Evolutionary conservation across 1,284 basidiomycete species (phyloP).

Genomic region (Trichosporon ovoides): DNA sequence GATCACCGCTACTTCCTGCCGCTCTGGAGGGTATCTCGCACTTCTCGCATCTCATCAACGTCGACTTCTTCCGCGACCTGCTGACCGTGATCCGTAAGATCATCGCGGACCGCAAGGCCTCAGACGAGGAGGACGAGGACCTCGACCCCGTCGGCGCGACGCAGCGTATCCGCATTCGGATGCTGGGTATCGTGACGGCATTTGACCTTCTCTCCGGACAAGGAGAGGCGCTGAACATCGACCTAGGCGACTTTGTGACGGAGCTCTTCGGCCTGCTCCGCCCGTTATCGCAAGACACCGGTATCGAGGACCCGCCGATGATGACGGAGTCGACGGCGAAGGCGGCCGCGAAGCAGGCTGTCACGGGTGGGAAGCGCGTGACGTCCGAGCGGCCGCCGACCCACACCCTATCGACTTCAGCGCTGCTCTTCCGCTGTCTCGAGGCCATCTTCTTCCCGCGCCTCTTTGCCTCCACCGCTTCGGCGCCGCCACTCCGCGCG

Average conservation of each 20-base stretch:
- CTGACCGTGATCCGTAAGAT: conserved; percentile 78
- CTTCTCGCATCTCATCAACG: conserved; percentile 93
- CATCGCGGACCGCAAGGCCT: conserved; percentile 55
- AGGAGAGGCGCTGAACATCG: conserved; percentile 96
- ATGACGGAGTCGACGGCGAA: conserved; percentile 27
- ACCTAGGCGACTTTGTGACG: conserved; percentile 81
- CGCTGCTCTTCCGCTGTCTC: conserved; percentile 81
- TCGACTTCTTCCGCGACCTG: conserved; percentile 97
- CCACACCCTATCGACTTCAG: conserved; percentile 42
- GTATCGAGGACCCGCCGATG: conserved; percentile 50
- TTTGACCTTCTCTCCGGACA: conserved; percentile 95
- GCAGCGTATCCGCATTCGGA: conserved; percentile 58
- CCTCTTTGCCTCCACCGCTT: conserved; percentile 52
- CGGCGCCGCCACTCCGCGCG: conserved; percentile 67
- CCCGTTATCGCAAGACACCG: conserved; percentile 51
- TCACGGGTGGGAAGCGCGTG: conserved; percentile 9
- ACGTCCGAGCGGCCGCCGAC: conserved; percentile 24
- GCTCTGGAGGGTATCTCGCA: conserved; percentile 87
- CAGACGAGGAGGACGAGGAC: conserved; percentile 36
- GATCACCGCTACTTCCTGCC: conserved; percentile 74
- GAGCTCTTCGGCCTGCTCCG: conserved; percentile 52
- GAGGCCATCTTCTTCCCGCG: conserved; percentile 68
- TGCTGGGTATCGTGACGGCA: conserved; percentile 88
- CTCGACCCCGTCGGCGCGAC: conserved; percentile 31
- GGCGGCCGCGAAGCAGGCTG: conserved; percentile 17